Evolutionary conservation across 1,139 yeast genomes (phyloP), one percentile per base, ranked within the genome.

Genomic region (Suhomyces bribrorum): DNA sequence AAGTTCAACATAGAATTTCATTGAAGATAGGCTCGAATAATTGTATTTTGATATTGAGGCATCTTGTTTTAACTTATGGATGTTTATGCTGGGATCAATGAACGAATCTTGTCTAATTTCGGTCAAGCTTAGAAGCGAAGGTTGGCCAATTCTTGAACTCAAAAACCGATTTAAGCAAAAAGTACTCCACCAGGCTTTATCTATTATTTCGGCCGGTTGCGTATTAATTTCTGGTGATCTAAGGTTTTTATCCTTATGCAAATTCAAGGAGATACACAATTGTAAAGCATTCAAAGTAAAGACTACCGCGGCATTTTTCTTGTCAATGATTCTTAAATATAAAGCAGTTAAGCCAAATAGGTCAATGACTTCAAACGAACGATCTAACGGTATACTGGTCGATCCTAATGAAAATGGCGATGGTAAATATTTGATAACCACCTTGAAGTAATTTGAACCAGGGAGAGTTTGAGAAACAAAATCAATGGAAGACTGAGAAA

Each of bases 141-240:
- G 64, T 26, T 57, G 60, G 1, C 64, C 64, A 14, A 59, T 53
- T 41, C 66, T 47, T 9, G 54, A 45, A 30, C 56, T 49, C 29
- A 46, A 48, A 37, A 59, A 61, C n/a, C 66, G 47, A 37, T 61
- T 61, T 20, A 61, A 43, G 41, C 65, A 61, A 36, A 49, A 61
- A 1, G 53, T 52, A 4, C 62, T 50, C 66, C 66, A 61, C 50
- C 59, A 59, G 2, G 58, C 40, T 29, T 47, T 38, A 11, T 38
- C 32, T 9, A 37, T 33, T 14, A 26, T 29, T n/a, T 26, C 24
- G 4, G 37, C 22, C 11, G 40, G 31, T 22, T 29, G 27, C 14
- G 30, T 31, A 22, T 38, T 42, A 5, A 35, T 26, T 14, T 22
- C 37, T 4, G 23, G 14, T 7, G 37, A 24, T 14, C 47, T 37